These are phyloP conservation scores for Cyclaneusma minus DNA, from an alignment of 2,329 filamentous ascomycete genomes.

Conservation along the genomic window DNA sequence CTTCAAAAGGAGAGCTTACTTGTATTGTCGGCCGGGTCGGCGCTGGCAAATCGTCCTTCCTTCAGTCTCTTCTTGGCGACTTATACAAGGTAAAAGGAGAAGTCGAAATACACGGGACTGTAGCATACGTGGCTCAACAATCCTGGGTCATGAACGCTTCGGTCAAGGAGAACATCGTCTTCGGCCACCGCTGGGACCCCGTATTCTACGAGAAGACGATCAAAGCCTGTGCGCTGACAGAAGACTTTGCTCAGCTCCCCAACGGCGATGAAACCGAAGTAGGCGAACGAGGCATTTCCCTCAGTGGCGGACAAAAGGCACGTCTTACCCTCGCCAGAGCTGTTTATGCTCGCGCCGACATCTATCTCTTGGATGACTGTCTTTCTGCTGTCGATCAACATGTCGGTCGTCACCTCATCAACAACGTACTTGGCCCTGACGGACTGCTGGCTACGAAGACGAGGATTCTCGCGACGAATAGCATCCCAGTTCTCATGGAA, in stretches of 20 bases:
- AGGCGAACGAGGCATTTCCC: slow-evolving; percentile 87
- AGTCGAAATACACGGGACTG: slow-evolving; percentile 65
- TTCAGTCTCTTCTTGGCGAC: slow-evolving; percentile 80
- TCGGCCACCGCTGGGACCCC: slow-evolving; percentile 86
- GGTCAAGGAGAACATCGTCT: slow-evolving; percentile 92
- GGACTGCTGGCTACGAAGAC: slow-evolving; percentile 78
- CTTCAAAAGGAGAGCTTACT: slow-evolving; percentile 82
- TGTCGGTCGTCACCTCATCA: slow-evolving; percentile 85
- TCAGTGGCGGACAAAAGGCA: slow-evolving; percentile 93
- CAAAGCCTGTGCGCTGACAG: slow-evolving; percentile 74
- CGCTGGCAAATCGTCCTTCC: slow-evolving; percentile 81
- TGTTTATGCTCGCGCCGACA: slow-evolving; percentile 91
- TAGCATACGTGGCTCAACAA: slow-evolving; percentile 86
- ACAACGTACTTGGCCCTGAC: slow-evolving; percentile 76
- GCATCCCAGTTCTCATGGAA: slow-evolving; percentile 78
- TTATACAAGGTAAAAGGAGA: slow-evolving; percentile 78
- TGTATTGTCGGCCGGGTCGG: slow-evolving; percentile 94
- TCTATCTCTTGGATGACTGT: slow-evolving; percentile 88
- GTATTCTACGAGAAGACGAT: slow-evolving; percentile 89
- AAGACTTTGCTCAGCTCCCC: slow-evolving; percentile 83
- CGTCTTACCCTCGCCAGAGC: slow-evolving; percentile 82
- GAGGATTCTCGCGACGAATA: slow-evolving; percentile 84
- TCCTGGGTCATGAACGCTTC: slow-evolving; percentile 97
- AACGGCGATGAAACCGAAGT: slow-evolving; percentile 96
- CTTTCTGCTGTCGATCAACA: slow-evolving; percentile 97